phyloP scores from a whole-genome alignment of 768 basidiomycete species.

The Sarcodon aspratus region DNA sequence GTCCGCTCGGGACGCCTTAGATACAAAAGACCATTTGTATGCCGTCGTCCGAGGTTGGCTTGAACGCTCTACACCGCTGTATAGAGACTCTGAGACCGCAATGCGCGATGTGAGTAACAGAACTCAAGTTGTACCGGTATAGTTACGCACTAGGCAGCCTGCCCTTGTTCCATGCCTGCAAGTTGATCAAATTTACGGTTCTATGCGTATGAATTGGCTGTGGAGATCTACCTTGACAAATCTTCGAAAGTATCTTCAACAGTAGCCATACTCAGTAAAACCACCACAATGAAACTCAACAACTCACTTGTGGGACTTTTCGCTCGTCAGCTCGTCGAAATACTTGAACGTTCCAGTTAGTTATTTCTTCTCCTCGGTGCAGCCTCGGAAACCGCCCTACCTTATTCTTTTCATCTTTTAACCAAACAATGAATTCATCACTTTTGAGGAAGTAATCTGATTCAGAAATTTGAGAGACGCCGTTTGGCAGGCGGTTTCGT shows the following conservation, averaged over 20 bases:
- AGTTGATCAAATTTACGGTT: slow-evolving; percentile 2
- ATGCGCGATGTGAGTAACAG: not conserved
- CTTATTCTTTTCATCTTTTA: slow-evolving; percentile 62
- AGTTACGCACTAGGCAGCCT: slow-evolving; percentile 46
- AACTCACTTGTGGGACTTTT: slow-evolving; percentile 64
- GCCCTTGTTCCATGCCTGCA: slow-evolving; percentile 73
- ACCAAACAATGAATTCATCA: slow-evolving; percentile 79
- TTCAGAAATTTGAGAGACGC: slow-evolving; percentile 56
- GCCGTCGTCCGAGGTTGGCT: slow-evolving; percentile 55
- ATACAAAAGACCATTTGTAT: slow-evolving; percentile 83
- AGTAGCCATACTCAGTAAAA: slow-evolving; percentile 17
- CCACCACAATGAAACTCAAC: slow-evolving; percentile 7
- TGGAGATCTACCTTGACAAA: slow-evolving; percentile 60
- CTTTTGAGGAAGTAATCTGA: slow-evolving; percentile 86
- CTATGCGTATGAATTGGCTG: not conserved
- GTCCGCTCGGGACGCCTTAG: slow-evolving; percentile 51
- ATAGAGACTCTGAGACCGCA: slow-evolving; percentile 33
- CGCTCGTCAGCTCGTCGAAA: slow-evolving; percentile 77
- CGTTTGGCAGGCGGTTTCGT: slow-evolving; percentile 37
- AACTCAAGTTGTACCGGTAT: not conserved
- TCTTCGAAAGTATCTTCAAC: slow-evolving; percentile 76
- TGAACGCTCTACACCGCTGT: slow-evolving; percentile 49
- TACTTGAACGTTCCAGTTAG: slow-evolving; percentile 35
- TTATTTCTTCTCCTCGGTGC: not conserved
- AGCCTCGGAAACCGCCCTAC: slow-evolving; percentile 22